Conservation (phyloP, 345 rosid genomes). For the Aethionema arabicum region DNA sequence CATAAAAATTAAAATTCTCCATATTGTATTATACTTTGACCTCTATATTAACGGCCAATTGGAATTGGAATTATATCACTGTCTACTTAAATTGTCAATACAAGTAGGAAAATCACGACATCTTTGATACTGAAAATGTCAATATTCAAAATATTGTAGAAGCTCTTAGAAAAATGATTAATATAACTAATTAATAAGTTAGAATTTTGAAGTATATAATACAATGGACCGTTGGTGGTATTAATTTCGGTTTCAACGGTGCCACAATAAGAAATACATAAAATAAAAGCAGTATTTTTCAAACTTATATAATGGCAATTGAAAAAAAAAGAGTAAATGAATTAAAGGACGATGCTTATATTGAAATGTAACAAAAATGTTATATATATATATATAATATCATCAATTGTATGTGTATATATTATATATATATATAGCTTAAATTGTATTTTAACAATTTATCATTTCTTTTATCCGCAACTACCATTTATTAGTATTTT, state of each 20-base stretch:
- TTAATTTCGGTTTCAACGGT: slow-evolving; percentile 27
- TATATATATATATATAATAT: too few relatives aligned
- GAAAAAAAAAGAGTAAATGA: slow-evolving; percentile 16
- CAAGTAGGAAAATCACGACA: slow-evolving; percentile 20
- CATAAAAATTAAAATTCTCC: slow-evolving; percentile 9
- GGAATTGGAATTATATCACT: slow-evolving; percentile 14
- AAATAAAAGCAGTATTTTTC: slow-evolving; percentile 16
- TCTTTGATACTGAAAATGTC: slow-evolving; percentile 16
- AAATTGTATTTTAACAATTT: too few relatives aligned
- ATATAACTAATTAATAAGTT: background rate
- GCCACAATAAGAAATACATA: slow-evolving; percentile 16
- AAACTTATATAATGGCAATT: background rate
- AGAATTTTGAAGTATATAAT: slow-evolving; percentile 17
- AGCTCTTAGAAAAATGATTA: slow-evolving; percentile 21
- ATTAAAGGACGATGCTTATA: background rate
- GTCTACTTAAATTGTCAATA: slow-evolving; percentile 21
- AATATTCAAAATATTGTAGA: slow-evolving; percentile 27
- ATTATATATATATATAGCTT: too few relatives aligned
- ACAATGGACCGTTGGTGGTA: slow-evolving; percentile 17
- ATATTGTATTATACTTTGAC: slow-evolving; percentile 24
- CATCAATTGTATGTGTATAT: too few relatives aligned
- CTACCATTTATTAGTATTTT: too few relatives aligned
- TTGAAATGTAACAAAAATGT: background rate
- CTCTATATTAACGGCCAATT: slow-evolving; percentile 17
- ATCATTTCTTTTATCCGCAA: too few relatives aligned